Percentiles rank a stretch among this genome's conserved stretches.
These are phyloP conservation scores for Eucalyptus tenuipes DNA, from an alignment of 345 rosid genomes.

Conservation along the genomic window DNA sequence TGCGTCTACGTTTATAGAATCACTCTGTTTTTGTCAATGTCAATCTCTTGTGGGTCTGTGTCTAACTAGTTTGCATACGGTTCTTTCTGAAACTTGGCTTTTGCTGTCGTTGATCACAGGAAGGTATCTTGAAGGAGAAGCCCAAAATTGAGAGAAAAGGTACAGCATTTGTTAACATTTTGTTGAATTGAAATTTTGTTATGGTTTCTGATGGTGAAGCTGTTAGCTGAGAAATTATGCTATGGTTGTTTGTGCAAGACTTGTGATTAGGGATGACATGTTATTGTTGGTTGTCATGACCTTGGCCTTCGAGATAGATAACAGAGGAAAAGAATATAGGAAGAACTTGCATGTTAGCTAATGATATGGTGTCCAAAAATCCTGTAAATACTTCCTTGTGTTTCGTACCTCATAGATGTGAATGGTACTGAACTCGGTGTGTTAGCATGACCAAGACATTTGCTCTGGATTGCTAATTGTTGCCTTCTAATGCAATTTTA, in stretches of 20 bases:
- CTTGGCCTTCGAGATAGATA: neutral
- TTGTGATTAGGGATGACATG: neutral
- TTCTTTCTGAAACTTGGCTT: neutral
- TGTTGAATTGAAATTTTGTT: neutral
- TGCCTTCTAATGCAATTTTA: neutral
- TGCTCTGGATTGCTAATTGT: neutral
- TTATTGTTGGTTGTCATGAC: neutral
- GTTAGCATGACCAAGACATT: neutral
- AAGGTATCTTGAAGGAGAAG: conserved; percentile 23
- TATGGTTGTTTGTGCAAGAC: neutral
- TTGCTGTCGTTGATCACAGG: conserved; percentile 3
- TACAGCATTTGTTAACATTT: neutral
- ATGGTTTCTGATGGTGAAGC: neutral
- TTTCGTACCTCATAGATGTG: neutral
- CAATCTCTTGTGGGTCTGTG: neutral
- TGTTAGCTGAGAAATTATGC: neutral
- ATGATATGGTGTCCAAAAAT: neutral
- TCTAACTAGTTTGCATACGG: neutral
- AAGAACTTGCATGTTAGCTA: neutral
- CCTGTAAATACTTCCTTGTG: neutral
- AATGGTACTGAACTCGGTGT: neutral
- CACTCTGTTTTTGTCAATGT: neutral
- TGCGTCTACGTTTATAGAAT: neutral
- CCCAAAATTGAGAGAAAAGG: conserved; percentile 42
- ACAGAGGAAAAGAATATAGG: neutral